Evolutionary conservation across 1,284 basidiomycete genomes (phyloP).

Genomic region (Leccinum fuscescens): DNA sequence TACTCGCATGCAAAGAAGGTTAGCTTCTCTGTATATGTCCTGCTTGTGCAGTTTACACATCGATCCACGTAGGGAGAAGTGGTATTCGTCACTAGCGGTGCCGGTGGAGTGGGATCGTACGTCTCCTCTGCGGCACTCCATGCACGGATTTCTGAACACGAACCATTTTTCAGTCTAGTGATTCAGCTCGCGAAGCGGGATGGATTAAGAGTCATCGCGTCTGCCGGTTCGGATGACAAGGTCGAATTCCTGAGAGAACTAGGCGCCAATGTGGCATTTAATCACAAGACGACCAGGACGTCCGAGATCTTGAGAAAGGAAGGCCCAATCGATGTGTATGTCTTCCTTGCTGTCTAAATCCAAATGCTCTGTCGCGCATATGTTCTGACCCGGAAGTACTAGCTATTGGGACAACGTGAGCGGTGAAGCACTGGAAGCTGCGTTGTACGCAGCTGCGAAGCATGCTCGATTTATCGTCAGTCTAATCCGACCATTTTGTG

Average conservation of each 20-base stretch:
- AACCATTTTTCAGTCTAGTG: constrained; percentile 18
- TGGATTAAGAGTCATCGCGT: constrained; percentile 40
- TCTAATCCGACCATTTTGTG: neutral
- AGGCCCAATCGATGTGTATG: constrained; percentile 25
- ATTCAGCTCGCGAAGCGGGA: constrained; percentile 37
- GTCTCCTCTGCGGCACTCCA: neutral
- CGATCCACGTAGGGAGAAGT: constrained; percentile 15
- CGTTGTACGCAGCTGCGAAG: constrained; percentile 49
- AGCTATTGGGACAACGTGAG: constrained; percentile 63
- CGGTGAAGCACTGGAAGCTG: constrained; percentile 62
- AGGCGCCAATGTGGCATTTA: constrained; percentile 39
- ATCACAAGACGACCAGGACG: constrained; percentile 37
- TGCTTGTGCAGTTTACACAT: neutral
- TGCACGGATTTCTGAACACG: neutral
- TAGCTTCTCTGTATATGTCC: neutral
- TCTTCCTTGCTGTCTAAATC: neutral
- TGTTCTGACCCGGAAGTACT: neutral
- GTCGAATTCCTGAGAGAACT: constrained; percentile 38
- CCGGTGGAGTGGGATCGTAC: constrained; percentile 24
- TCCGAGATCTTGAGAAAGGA: constrained; percentile 24
- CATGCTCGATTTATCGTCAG: constrained; percentile 46
- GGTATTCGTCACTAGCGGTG: constrained; percentile 18
- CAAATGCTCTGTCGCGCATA: neutral
- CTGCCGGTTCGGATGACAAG: constrained; percentile 41
- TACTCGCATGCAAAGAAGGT: constrained; percentile 20